phyloP scores from a whole-genome alignment of 257 asterid species.

The Fraxinus anomala region DNA sequence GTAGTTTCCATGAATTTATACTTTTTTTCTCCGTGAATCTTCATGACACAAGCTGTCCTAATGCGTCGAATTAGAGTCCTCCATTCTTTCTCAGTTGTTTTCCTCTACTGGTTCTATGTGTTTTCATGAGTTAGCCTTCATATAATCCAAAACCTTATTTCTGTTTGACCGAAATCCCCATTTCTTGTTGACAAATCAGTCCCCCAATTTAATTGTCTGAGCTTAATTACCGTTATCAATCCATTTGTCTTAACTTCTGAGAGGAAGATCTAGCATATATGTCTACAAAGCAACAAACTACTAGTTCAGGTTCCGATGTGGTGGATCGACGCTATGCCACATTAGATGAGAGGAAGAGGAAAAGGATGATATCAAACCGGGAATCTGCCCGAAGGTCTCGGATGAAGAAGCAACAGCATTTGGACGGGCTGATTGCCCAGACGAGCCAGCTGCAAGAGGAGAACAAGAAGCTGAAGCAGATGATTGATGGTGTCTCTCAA shows the following conservation, averaged over 20 bases:
- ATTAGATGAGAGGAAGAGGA: constrained; percentile 54
- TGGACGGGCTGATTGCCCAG: constrained; percentile 56
- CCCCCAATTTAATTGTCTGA: neutral
- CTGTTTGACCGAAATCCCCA: neutral
- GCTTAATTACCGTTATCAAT: neutral
- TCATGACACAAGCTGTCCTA: constrained; percentile 37
- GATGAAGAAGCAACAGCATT: constrained; percentile 54
- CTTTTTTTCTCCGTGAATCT: constrained; percentile 22
- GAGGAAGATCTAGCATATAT: constrained; percentile 11
- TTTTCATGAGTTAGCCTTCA: constrained; percentile 38
- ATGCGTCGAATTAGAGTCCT: constrained; percentile 58
- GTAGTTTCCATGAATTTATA: constrained; percentile 13
- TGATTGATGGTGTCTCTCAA: constrained; percentile 51
- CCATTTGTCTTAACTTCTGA: neutral
- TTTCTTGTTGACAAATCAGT: neutral
- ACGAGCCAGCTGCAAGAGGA: constrained; percentile 45
- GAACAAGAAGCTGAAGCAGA: constrained; percentile 42
- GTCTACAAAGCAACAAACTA: constrained; percentile 29
- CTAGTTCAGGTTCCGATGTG: constrained; percentile 35
- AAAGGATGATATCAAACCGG: constrained; percentile 55
- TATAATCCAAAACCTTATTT: neutral
- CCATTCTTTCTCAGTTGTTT: constrained; percentile 75
- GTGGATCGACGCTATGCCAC: constrained; percentile 37
- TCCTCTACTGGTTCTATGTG: constrained; percentile 72
- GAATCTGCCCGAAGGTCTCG: constrained; percentile 63